phyloP scores from a whole-genome alignment of 352 stramenopile genomes.

The Phytophthora sansomeana region DNA sequence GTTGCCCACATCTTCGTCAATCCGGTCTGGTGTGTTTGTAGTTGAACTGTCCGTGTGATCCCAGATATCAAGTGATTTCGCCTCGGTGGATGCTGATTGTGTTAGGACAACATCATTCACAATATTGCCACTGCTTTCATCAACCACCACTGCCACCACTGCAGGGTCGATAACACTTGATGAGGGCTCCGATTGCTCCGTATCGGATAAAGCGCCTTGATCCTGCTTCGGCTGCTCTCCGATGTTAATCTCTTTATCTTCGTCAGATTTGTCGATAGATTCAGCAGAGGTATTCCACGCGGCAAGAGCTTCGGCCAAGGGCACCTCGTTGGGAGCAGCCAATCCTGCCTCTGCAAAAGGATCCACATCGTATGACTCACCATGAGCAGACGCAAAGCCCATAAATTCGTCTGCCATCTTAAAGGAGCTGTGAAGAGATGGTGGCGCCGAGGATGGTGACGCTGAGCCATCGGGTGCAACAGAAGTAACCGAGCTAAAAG shows the following conservation, averaged over 20 bases:
- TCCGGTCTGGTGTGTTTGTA: constrained; percentile 4
- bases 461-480: constrained; percentile 14
- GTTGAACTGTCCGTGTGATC: neutral
- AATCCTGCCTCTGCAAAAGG: constrained; percentile 44
- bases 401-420: constrained; percentile 27
- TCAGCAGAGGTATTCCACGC: constrained; percentile 30
- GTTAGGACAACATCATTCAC: neutral
- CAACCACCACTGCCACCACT: neutral
- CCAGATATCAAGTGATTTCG: neutral
- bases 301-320: constrained; percentile 37
- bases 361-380: constrained; percentile 31
- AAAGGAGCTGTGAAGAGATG: constrained; percentile 46
- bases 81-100: constrained; percentile 3
- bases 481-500: constrained; percentile 23
- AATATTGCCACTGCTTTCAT: constrained; percentile 6
- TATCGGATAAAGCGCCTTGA: neutral
- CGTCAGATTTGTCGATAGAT: neutral
- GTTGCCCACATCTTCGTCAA: neutral
- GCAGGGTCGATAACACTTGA: neutral
- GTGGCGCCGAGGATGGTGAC: constrained; percentile 35
- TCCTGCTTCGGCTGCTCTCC: constrained; percentile 4
- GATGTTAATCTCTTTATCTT: neutral
- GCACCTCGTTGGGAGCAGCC: constrained; percentile 28
- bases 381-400: constrained; percentile 21
- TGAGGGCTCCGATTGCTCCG: neutral